Evolutionary conservation across 305 asterid species (phyloP).

Genomic region (Plantago lanceolata): DNA sequence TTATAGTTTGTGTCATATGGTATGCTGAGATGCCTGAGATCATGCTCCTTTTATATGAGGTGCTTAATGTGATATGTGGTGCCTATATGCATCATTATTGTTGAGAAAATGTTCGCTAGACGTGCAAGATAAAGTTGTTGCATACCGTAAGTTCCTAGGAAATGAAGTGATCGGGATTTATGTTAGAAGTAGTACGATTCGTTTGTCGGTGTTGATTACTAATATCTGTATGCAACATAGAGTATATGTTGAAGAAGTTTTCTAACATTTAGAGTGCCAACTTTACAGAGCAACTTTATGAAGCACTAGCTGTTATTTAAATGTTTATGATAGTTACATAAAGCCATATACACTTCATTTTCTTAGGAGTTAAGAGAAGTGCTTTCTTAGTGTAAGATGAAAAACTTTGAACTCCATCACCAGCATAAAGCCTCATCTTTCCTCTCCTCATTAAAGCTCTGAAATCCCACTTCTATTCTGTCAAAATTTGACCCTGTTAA

Average conservation of each 20-base stretch:
- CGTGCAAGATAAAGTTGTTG: constrained; percentile 1
- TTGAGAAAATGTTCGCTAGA: not conserved
- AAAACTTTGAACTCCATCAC: not conserved
- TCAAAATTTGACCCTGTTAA: not conserved
- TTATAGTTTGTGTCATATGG: too few relatives aligned
- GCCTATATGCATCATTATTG: not conserved
- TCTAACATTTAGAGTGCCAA: not conserved
- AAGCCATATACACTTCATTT: not conserved
- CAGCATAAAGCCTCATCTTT: not conserved
- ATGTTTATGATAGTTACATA: not conserved
- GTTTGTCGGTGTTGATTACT: constrained; percentile 5
- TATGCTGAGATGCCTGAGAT: not conserved
- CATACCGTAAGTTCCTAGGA: not conserved
- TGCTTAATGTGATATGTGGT: not conserved
- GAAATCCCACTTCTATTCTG: not conserved
- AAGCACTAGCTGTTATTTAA: not conserved
- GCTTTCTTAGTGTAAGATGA: not conserved
- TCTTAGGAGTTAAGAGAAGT: not conserved
- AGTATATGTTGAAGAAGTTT: not conserved
- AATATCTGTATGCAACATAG: not conserved
- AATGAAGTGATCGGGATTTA: constrained; percentile 14
- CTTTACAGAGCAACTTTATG: not conserved
- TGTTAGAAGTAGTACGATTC: not conserved
- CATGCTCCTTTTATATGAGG: not conserved
- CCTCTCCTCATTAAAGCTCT: not conserved